phyloP scores from a whole-genome alignment of 345 rosid genomes.

The Turnera subulata region DNA sequence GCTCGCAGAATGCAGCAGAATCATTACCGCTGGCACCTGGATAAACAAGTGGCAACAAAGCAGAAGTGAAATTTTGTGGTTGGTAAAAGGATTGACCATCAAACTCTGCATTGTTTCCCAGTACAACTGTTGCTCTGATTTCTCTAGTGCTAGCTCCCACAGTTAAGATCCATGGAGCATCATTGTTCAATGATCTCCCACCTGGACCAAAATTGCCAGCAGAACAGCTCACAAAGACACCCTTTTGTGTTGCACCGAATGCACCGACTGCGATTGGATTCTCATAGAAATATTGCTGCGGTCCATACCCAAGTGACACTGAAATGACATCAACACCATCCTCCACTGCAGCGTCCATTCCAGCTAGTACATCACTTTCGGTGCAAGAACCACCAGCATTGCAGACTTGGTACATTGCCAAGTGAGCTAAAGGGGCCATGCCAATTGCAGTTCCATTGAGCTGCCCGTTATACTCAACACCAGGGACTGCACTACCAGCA shows the following conservation, averaged over 20 bases:
- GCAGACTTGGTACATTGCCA: constrained; percentile 62
- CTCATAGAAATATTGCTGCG: constrained; percentile 19
- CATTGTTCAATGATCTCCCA: constrained; percentile 11
- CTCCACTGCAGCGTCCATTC: constrained; percentile 54
- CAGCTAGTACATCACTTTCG: constrained; percentile 52
- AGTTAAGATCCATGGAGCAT: constrained; percentile 40
- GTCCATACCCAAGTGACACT: constrained; percentile 37
- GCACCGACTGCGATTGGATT: constrained; percentile 33
- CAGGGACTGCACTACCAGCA: constrained; percentile 42
- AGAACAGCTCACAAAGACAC: constrained; percentile 35
- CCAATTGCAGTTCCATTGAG: constrained; percentile 51
- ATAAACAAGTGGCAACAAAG: constrained; percentile 12
- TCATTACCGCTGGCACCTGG: background rate
- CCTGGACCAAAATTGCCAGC: constrained; percentile 37
- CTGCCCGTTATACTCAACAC: constrained; percentile 24
- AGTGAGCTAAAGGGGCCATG: constrained; percentile 37
- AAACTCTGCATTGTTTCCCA: constrained; percentile 19
- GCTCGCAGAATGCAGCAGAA: background rate
- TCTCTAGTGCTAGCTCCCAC: constrained; percentile 37
- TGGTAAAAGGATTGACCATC: constrained; percentile 14
- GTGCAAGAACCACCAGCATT: constrained; percentile 31
- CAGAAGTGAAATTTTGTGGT: background rate
- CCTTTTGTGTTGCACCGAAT: constrained; percentile 26
- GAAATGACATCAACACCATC: constrained; percentile 66
- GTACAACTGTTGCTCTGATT: constrained; percentile 25